Evolutionary conservation across 306 rosid genomes (phyloP).

Genomic region (Vigna radiata): DNA sequence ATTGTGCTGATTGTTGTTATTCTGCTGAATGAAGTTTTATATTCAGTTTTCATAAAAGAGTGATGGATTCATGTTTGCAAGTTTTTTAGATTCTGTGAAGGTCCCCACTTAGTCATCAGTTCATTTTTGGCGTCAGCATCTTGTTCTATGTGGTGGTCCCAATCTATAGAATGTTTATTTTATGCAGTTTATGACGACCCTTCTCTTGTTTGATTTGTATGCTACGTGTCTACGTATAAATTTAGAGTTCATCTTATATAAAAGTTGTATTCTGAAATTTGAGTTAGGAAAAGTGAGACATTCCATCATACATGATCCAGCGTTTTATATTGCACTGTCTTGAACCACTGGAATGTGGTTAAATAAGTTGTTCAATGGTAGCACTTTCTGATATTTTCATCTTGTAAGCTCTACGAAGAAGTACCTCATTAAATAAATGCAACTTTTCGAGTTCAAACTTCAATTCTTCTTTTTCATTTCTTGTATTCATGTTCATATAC

Average conservation of each 20-base stretch:
- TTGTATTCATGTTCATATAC: background rate
- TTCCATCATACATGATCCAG: conserved; percentile 15
- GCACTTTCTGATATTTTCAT: conserved; percentile 15
- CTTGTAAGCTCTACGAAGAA: conserved; percentile 2
- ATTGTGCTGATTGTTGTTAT: background rate
- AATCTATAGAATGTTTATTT: background rate
- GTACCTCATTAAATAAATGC: conserved; percentile 5
- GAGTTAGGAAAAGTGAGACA: too few relatives aligned
- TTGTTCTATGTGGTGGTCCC: conserved; percentile 30
- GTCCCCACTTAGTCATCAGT: conserved; percentile 8
- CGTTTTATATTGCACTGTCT: conserved; percentile 26
- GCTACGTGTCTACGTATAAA: conserved; percentile 5
- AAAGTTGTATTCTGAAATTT: too few relatives aligned
- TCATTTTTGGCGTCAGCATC: background rate
- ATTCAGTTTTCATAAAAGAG: conserved; percentile 19
- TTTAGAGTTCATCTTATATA: too few relatives aligned
- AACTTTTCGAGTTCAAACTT: background rate
- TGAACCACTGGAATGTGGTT: conserved; percentile 22
- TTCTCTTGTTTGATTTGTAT: background rate
- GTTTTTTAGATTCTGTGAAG: background rate
- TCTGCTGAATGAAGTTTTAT: background rate
- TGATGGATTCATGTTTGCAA: background rate
- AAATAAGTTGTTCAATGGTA: background rate
- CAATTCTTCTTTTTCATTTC: conserved; percentile 3
- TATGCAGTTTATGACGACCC: background rate